Evolutionary conservation across 2,329 filamentous ascomycete genomes (phyloP).

Genomic region (Neocatenulostroma microsporum): DNA sequence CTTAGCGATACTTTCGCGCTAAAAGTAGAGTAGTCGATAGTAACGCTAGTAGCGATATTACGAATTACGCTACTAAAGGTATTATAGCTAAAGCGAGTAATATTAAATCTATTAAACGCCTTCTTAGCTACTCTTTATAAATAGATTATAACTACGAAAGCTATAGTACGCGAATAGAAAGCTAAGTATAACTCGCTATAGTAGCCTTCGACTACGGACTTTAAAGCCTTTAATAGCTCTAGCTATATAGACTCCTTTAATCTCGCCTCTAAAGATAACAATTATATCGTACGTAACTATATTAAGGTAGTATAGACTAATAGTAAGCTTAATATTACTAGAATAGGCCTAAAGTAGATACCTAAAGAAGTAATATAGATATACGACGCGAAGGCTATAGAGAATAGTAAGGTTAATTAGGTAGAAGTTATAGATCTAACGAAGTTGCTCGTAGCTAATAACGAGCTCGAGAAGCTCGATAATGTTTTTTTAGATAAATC

Average conservation of each 20-base stretch:
- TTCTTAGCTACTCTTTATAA: constrained; percentile 77
- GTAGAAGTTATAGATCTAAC: constrained; percentile 84
- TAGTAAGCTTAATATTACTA: constrained; percentile 81
- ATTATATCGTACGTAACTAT: constrained; percentile 64
- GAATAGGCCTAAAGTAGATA: constrained; percentile 69
- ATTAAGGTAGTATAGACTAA: constrained; percentile 65
- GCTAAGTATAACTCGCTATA: constrained; percentile 18
- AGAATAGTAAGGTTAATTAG: constrained; percentile 63
- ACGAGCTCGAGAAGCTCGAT: constrained; percentile 72
- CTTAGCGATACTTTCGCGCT: constrained; percentile 28
- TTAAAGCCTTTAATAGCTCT: constrained; percentile 50
- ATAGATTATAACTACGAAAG: constrained; percentile 88
- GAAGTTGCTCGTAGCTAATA: constrained; percentile 78
- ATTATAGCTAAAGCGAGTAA: constrained; percentile 12
- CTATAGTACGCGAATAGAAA: constrained; percentile 47
- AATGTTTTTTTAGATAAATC: constrained; percentile 67
- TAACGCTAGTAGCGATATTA: too few species aligned
- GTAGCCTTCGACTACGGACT: constrained; percentile 19
- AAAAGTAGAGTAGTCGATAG: too few species aligned
- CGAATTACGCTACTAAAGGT: too few species aligned
- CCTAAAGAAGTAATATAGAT: constrained; percentile 79
- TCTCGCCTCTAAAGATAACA: constrained; percentile 51
- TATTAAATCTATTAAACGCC: constrained; percentile 29
- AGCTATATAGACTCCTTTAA: constrained; percentile 63
- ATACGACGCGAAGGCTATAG: constrained; percentile 70